Conservation (phyloP, 2,329 filamentous ascomycete species). For the Aspergillus phoenicis region DNA sequence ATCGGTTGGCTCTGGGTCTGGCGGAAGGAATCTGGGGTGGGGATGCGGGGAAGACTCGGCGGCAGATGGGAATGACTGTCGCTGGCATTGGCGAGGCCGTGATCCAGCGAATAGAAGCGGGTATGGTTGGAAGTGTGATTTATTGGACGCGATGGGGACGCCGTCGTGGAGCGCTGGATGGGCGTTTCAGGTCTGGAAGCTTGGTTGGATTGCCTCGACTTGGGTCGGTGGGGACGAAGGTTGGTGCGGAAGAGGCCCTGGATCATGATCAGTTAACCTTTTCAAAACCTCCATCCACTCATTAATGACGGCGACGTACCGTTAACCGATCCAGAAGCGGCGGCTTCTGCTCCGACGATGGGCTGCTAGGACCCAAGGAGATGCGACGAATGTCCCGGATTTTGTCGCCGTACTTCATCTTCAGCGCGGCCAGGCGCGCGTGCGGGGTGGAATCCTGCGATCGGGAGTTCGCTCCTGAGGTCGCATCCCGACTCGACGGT, state of each 20-base stretch:
- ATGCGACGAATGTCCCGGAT: conserved; percentile 2
- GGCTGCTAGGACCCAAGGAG: neutral
- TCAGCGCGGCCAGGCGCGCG: conserved; percentile 3
- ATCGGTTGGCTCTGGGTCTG: conserved; percentile 5
- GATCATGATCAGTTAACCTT: neutral
- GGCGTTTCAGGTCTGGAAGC: neutral
- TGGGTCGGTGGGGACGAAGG: neutral
- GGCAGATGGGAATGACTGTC: neutral
- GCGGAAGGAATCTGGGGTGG: conserved; percentile 15
- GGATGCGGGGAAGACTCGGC: conserved; percentile 2
- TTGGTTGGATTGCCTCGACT: neutral
- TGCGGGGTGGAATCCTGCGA: neutral
- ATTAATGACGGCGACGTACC: neutral
- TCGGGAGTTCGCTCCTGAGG: neutral
- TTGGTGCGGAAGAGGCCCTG: neutral
- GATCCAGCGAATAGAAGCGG: neutral
- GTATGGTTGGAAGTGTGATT: conserved; percentile 1
- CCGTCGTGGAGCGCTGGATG: neutral
- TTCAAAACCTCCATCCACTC: neutral
- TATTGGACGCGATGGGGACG: neutral
- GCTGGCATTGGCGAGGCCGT: neutral
- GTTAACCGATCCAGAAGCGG: neutral
- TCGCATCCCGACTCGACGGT: neutral
- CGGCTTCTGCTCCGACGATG: neutral
- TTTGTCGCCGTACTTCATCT: conserved; percentile 5